These are phyloP conservation scores for Chaetomiaceae sp. DNA, from an alignment of 2,329 filamentous ascomycete genomes.

Conservation along the genomic window DNA sequence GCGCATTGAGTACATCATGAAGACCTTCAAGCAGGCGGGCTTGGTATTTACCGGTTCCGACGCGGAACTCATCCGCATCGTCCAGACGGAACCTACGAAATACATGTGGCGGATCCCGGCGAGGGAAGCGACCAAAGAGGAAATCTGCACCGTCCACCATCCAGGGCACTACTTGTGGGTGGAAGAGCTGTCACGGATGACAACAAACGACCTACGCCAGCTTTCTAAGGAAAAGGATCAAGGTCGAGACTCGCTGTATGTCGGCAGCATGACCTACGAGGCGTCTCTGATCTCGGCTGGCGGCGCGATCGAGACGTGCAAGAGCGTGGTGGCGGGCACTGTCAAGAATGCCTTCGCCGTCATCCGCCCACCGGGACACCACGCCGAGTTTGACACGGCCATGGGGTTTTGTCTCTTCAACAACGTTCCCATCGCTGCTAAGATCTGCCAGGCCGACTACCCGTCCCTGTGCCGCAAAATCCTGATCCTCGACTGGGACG, in stretches of 20 bases:
- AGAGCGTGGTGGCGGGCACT: slow-evolving; percentile 73
- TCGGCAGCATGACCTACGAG: slow-evolving; percentile 73
- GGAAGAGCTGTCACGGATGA: slow-evolving; percentile 45
- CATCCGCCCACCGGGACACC: slow-evolving; percentile 90
- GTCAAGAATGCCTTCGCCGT: slow-evolving; percentile 95
- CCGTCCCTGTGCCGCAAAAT: slow-evolving; percentile 79
- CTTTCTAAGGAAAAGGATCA: slow-evolving; percentile 57
- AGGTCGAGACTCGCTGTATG: slow-evolving; percentile 71
- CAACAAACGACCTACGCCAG: slow-evolving; percentile 59
- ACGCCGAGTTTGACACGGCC: slow-evolving; percentile 77
- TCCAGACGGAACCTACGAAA: slow-evolving; percentile 48
- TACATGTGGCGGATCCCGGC: slow-evolving; percentile 74
- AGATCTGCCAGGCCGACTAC: slow-evolving; percentile 75
- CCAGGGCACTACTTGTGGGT: slow-evolving; percentile 77
- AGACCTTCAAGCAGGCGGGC: slow-evolving; percentile 74
- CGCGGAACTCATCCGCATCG: slow-evolving; percentile 44
- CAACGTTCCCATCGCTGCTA: slow-evolving; percentile 90
- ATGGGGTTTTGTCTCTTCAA: slow-evolving; percentile 99
- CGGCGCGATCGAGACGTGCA: slow-evolving; percentile 91
- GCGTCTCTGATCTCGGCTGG: slow-evolving; percentile 81
- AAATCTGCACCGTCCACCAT: slow-evolving; percentile 76
- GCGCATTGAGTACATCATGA: slow-evolving; percentile 88
- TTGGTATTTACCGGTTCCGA: slow-evolving; percentile 62
- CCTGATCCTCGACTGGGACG: slow-evolving; percentile 88
- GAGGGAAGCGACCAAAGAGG: slow-evolving; percentile 68